Conservation (phyloP, 1,284 basidiomycete genomes). For the Ceratobasidium sp. region DNA sequence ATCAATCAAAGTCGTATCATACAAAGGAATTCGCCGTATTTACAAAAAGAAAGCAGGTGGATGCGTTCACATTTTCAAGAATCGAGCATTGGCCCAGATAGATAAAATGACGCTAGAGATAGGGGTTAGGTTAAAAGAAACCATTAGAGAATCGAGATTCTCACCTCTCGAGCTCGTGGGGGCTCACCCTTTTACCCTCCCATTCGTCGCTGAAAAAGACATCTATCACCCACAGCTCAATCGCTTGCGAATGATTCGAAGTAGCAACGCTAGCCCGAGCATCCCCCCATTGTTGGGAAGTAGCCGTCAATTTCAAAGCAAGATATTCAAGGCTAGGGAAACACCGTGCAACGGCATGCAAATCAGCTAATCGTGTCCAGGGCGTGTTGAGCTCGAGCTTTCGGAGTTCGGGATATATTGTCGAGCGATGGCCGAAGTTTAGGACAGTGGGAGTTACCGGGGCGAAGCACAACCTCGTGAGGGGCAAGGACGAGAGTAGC, state of each 20-base stretch:
- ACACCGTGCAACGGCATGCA: background rate
- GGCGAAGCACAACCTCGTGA: background rate
- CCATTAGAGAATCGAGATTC: background rate
- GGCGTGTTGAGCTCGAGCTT: constrained; percentile 1
- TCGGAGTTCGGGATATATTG: background rate
- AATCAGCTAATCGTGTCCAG: background rate
- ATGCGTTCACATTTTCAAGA: background rate
- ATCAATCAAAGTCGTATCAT: no score
- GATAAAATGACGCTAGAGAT: background rate
- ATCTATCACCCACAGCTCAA: background rate
- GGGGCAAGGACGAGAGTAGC: background rate
- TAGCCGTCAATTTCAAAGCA: background rate
- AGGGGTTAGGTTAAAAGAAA: background rate
- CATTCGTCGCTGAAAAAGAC: background rate
- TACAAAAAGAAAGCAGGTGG: background rate
- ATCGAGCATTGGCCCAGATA: background rate
- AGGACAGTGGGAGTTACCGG: constrained; percentile 8
- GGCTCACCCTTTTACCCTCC: background rate
- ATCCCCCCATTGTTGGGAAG: background rate
- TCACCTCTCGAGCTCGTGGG: background rate
- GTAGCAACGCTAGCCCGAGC: background rate
- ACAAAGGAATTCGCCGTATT: background rate
- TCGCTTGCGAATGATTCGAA: background rate
- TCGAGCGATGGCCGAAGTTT: background rate
- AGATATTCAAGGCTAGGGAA: constrained; percentile 12